phyloP scores from a whole-genome alignment of 345 rosid species.

The Salix dunnii region DNA sequence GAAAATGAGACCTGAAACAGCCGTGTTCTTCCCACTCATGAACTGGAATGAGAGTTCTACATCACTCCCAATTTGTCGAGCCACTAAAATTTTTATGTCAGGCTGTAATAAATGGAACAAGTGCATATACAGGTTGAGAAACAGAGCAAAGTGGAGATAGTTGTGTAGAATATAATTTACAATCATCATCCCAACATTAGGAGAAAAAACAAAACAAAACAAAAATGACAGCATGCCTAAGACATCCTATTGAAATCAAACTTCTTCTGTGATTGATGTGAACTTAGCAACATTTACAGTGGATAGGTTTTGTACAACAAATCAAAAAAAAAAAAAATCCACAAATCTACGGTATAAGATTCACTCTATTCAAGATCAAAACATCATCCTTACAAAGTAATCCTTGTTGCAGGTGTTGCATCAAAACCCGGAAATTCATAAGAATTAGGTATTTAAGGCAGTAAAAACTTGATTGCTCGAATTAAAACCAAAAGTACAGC shows the following conservation, averaged over 20 bases:
- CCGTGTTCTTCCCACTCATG: not conserved
- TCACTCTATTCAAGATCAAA: not conserved
- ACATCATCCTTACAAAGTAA: not conserved
- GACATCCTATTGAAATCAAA: not conserved
- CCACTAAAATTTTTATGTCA: not conserved
- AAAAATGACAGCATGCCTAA: not conserved
- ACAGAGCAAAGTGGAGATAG: not conserved
- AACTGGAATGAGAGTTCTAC: not conserved
- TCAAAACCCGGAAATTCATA: not conserved
- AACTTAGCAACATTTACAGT: not conserved
- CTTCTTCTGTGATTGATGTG: not conserved
- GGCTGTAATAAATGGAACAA: not conserved
- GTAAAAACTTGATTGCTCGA: not conserved
- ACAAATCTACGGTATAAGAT: not conserved
- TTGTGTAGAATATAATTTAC: not conserved
- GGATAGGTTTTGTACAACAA: not conserved
- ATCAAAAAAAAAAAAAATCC: not conserved
- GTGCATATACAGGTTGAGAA: not conserved
- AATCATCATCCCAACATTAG: not conserved
- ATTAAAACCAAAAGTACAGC: conserved; percentile 76
- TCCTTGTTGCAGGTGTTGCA: not conserved
- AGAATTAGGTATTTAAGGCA: not conserved
- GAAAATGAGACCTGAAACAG: not conserved
- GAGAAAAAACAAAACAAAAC: too few species aligned
- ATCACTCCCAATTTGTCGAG: not conserved